A percentile compares a stretch with the other conserved stretches of the same genome.
Conservation (phyloP, 108 stramenopile genomes). For the Schizochytrium sp. region DNA sequence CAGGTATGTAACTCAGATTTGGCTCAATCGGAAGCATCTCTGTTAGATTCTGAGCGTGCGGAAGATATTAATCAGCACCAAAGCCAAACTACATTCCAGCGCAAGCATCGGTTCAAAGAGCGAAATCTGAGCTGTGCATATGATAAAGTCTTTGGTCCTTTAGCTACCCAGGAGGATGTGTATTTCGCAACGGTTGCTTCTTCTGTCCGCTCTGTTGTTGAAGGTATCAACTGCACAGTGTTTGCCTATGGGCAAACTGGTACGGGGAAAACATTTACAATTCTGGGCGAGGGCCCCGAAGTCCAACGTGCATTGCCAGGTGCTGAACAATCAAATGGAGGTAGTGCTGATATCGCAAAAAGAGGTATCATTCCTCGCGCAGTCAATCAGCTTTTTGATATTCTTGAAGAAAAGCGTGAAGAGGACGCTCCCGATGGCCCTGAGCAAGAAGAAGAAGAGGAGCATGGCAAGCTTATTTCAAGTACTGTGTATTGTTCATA, state of each 20-base stretch:
- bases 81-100: not conserved
- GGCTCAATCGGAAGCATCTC: not conserved
- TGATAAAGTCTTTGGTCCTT: constrained; percentile 72
- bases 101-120: constrained; percentile 35
- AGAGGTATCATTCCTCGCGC: constrained; percentile 75
- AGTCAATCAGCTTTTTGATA: constrained; percentile 63
- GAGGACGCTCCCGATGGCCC: not conserved
- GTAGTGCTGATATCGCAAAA: constrained; percentile 54
- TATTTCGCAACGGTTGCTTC: constrained; percentile 67
- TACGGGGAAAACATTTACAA: constrained; percentile 76
- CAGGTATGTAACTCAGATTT: constrained; percentile 22
- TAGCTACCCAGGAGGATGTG: constrained; percentile 68
- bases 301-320: not conserved
- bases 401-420: not conserved
- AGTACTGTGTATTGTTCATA: constrained; percentile 68
- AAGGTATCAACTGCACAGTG: constrained; percentile 75
- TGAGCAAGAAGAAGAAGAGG: constrained; percentile 70
- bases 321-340: not conserved
- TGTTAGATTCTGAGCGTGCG: too few relatives aligned
- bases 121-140: constrained; percentile 64
- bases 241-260: constrained; percentile 78
- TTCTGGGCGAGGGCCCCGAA: constrained; percentile 68
- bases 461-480: constrained; percentile 75
- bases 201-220: constrained; percentile 67
- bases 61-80: too few relatives aligned